Conservation (phyloP, 176 grass and related monocot species). For the Ampelocalamus luodianensis region DNA sequence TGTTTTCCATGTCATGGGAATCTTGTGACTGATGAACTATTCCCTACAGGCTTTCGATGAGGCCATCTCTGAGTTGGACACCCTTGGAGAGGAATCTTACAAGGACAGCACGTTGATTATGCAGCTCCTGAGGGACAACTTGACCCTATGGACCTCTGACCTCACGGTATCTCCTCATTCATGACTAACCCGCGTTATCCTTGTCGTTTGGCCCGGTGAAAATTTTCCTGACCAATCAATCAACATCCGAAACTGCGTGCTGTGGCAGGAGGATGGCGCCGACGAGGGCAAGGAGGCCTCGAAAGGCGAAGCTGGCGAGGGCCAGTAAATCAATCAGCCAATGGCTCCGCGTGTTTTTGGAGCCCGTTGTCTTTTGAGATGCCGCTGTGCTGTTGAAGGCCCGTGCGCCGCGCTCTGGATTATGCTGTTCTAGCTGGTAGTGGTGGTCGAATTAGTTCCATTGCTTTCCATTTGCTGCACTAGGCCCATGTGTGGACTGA, state of each 20-base stretch:
- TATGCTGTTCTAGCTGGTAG: slow-evolving; percentile 35
- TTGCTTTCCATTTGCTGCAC: slow-evolving; percentile 32
- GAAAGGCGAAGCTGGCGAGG: slow-evolving; percentile 60
- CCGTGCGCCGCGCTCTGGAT: slow-evolving; percentile 4
- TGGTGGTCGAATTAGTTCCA: slow-evolving; percentile 40
- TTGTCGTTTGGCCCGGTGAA: neutral
- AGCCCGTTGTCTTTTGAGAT: slow-evolving; percentile 35
- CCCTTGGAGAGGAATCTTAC: slow-evolving; percentile 88
- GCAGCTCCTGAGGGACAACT: slow-evolving; percentile 90
- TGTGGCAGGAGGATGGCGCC: slow-evolving; percentile 63
- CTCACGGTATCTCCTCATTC: slow-evolving; percentile 57
- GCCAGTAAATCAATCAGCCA: slow-evolving; percentile 43
- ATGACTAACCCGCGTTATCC: neutral
- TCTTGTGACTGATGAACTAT: neutral
- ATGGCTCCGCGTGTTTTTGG: neutral
- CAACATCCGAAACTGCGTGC: neutral
- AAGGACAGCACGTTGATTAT: slow-evolving; percentile 96
- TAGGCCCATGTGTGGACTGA: slow-evolving; percentile 24
- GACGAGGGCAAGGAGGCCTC: slow-evolving; percentile 71
- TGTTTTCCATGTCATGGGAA: neutral
- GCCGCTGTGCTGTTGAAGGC: slow-evolving; percentile 9
- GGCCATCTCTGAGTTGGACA: slow-evolving; percentile 86
- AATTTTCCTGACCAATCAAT: neutral
- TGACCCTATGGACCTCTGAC: slow-evolving; percentile 93
- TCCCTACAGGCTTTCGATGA: slow-evolving; percentile 77